Conservation (phyloP, 345 rosid genomes). For the Populus simonii region DNA sequence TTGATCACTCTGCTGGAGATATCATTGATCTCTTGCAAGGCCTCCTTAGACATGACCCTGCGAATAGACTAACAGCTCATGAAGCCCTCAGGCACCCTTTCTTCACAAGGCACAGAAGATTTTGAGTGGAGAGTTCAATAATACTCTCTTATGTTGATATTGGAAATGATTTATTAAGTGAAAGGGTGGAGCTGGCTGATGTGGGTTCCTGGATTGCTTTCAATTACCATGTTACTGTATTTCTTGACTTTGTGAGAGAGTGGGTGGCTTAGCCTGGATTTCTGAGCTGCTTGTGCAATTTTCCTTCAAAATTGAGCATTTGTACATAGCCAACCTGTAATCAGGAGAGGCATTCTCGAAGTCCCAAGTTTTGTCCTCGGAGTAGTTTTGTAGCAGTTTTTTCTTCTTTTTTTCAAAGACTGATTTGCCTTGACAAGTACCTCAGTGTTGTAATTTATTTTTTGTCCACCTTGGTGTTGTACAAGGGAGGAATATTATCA, state of each 20-base stretch:
- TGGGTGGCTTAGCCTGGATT: slow-evolving; percentile 1
- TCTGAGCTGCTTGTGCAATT: background rate
- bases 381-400: background rate
- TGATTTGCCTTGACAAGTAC: no score
- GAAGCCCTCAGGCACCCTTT: slow-evolving; percentile 67
- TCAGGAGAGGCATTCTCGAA: slow-evolving; percentile 15
- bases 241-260: slow-evolving; percentile 4
- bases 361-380: background rate
- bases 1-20: slow-evolving; percentile 68
- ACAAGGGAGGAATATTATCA: background rate
- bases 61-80: slow-evolving; percentile 46
- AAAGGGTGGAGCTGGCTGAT: slow-evolving; percentile 8
- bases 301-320: background rate
- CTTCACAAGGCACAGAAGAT: slow-evolving; percentile 47
- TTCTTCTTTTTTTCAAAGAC: no score
- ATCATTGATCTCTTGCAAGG: slow-evolving; percentile 63
- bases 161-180: background rate
- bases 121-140: slow-evolving; percentile 5
- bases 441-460: no score
- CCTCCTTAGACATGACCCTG: slow-evolving; percentile 56
- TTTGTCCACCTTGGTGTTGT: background rate
- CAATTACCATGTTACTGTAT: background rate
- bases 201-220: background rate
- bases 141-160: background rate
- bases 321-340: slow-evolving; percentile 19